Evolutionary conservation across 1,139 yeast genomes (phyloP), one percentile per base, ranked within the genome.

Genomic region (Suhomyces ambrosiae): DNA sequence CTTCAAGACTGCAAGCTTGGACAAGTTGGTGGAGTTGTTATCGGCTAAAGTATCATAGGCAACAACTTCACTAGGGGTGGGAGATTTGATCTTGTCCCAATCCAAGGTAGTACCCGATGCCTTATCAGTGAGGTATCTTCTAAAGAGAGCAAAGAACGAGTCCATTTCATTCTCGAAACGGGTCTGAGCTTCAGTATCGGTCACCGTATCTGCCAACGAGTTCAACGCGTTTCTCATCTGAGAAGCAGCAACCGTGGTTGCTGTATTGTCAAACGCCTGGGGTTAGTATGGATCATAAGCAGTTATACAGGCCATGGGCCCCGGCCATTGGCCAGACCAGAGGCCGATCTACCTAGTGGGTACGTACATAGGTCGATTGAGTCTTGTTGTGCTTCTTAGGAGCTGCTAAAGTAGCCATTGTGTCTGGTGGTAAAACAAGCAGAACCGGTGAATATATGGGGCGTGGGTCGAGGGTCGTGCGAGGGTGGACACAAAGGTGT

Each of bases 211-310:
- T 34, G 92, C 85, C 60, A 92, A 72, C 61, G 77, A 79, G 76
- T 92, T 92, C 68, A 92, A 79, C 3, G 96, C 95, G 61, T 92
- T 92, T 59, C 97, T 83, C 97, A 92, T 92, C 63, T 90, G 97
- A 45, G 95, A 85, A 7, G 98, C 97, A 23, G 98, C 96, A 45
- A 89, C 95, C 46, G 88, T 88, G 45, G 96, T 88, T 32, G 97
- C 90, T 49, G 95, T 87, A 70, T 86, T 86, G 67, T 92, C 98
- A 58, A 92, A 92, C 17, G 96, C 96, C 81, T 84, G 16, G 14
- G 16, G 42, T 44, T 41, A 41, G 44, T 39, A 36, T 3, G 14
- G n/a, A n/a, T 10, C 14, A n/a, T n/a, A n/a, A n/a, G n/a, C n/a
- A n/a, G n/a, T n/a, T n/a, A n/a, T n/a, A n/a, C n/a, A n/a, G n/a